Evolutionary conservation across 1,284 basidiomycete species (phyloP), one percentile per base, ranked within the genome.

Genomic region (Melampsora americana): DNA sequence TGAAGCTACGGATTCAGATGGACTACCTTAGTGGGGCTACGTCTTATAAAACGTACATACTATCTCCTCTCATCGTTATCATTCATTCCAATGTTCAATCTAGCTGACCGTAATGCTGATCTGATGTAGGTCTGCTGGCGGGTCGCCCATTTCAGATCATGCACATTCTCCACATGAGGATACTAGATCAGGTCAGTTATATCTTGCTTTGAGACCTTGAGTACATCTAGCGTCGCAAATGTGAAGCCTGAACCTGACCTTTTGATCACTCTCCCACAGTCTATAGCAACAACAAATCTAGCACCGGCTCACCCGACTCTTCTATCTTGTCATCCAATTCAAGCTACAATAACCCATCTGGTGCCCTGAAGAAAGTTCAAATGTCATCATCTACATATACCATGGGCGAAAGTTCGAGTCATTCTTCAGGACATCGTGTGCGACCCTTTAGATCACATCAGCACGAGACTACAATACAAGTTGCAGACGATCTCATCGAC

Each of bases 1-100:
- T 74, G 26, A 74, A 74, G 32, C 50, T 74, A 44, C 64, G 67
- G 42, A 74, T 74, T 23, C 62, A 66, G 64, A 74, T 74, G 71
- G 56, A 66, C 28, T 74, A 67, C 32, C 23, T 74, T 5, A 50
- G 48, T 30, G 65, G 71, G 44, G 23, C 60, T 39, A 60, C 62
- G 23, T 53, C 71, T 46, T 74, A 44, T 56, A 74, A 74, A 28
- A 26, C 65, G 71, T 74, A 39, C 3, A 4, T 35, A 4, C 16
- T 32, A 42, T 66, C n/a, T n/a, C 12, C 3, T 66, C 12, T 23
- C 39, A 20, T 12, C 14, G 6, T 23, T 59, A 23, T 9, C 23
- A 5, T 23, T 59, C 18, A 9, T 59, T 30, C 18, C 56, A 9
- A 5, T 30, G 5, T 23, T 59, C 23, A 23, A 23, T n/a, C 23